phyloP scores from a whole-genome alignment of 352 stramenopile genomes.

The Globisporangium ultimum region DNA sequence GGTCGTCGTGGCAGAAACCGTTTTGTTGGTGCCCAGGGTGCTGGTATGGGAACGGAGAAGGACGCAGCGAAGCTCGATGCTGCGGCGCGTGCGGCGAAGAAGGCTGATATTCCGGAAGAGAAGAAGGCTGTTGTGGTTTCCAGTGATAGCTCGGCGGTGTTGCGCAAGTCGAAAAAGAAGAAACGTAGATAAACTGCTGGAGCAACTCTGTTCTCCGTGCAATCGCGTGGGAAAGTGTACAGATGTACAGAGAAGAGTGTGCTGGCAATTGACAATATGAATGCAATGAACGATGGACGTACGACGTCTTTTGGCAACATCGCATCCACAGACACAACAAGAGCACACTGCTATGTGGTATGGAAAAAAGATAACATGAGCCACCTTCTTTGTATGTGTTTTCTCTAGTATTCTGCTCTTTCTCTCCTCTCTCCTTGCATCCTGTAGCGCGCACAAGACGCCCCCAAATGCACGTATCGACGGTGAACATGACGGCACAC shows the following conservation, averaged over 20 bases:
- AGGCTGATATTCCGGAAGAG: conserved; percentile 45
- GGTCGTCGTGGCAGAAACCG: conserved; percentile 74
- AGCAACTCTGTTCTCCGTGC: background rate
- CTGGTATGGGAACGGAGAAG: conserved; percentile 78
- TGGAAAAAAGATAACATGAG: background rate
- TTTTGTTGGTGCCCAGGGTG: conserved; percentile 78
- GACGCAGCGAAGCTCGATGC: conserved; percentile 80
- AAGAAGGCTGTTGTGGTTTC: conserved; percentile 62
- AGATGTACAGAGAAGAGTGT: background rate
- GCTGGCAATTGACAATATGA: background rate
- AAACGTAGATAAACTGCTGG: conserved; percentile 63
- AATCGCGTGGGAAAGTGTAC: background rate
- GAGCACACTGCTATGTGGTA: conserved; percentile 1
- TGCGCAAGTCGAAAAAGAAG: conserved; percentile 86
- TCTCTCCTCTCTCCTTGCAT: background rate
- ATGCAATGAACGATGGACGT: background rate
- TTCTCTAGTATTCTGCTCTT: conserved; percentile 16
- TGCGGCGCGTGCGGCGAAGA: conserved; percentile 67
- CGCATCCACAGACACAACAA: background rate
- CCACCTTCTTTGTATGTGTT: conserved; percentile 8
- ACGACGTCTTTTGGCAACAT: background rate
- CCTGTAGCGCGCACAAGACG: background rate
- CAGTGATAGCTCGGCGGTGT: conserved; percentile 45
- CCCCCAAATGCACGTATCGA: background rate
- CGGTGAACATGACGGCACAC: background rate